These are phyloP conservation scores for Psilocybe tampanensis DNA, from an alignment of 768 basidiomycete species.

Conservation along the genomic window DNA sequence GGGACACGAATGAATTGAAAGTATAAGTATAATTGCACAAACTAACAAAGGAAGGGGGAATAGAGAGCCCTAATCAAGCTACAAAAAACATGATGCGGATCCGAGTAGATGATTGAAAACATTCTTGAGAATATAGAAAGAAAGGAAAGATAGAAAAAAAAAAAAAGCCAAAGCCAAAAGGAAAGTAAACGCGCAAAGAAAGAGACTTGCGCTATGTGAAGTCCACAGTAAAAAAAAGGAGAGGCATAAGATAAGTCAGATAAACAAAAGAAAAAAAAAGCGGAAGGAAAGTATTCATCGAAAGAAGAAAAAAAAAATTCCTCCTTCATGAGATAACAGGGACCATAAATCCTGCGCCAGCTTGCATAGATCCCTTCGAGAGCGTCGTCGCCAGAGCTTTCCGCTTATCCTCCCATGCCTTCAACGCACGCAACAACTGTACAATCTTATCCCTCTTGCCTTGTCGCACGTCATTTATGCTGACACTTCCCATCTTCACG, in stretches of 20 bases:
- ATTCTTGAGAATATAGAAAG: constrained; percentile 2
- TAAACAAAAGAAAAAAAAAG: neutral
- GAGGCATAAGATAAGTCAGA: neutral
- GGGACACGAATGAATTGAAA: neutral
- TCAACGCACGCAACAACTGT: constrained; percentile 77
- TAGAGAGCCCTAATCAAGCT: neutral
- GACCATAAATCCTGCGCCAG: constrained; percentile 19
- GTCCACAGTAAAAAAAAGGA: neutral
- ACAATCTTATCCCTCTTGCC: constrained; percentile 82
- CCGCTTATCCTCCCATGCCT: constrained; percentile 80
- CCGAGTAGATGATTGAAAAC: constrained; percentile 3
- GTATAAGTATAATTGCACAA: neutral
- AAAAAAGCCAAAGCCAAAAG: neutral
- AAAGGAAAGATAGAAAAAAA: neutral
- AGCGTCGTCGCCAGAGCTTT: constrained; percentile 22
- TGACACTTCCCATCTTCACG: constrained; percentile 87
- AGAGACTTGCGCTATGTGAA: neutral
- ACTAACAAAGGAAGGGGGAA: neutral
- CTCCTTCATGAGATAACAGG: constrained; percentile 8
- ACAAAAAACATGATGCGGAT: neutral
- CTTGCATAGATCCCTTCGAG: constrained; percentile 20
- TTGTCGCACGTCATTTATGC: constrained; percentile 89
- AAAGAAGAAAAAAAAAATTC: too few relatives aligned
- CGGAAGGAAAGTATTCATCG: neutral
- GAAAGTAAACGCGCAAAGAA: neutral